Base-by-base conservation (phyloP, 1,284 basidiomycete species). In the Papiliotrema terrestris region DNA sequence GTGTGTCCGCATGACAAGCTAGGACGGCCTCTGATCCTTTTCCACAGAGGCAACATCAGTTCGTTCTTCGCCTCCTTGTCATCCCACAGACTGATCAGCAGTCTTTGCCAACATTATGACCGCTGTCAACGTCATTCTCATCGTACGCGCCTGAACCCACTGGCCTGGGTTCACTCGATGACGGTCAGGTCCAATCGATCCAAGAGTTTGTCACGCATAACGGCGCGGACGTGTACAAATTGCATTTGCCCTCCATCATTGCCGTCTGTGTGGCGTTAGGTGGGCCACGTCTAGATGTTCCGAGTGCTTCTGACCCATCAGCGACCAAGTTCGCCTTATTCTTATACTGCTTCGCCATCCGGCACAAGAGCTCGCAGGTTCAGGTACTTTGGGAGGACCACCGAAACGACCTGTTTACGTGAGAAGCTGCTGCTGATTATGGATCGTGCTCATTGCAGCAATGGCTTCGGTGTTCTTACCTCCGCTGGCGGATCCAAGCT, bases 351-450 rank as follows among this genome's bases (percentile, higher is more conserved):
- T 84, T 80, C 63, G 83, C 88, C 2, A 81, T 95, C 51, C 84
- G 89, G 41, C 82, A 82, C 41, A 84, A 84, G 59, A 91, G 88
- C 8, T 91, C 88, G 63, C 95, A 98, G 73, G 92, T 98, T 1
- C 84, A 86, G 52, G 86, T 97, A 4, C 82, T 98, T 23, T 98
- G 91, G 89, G 91, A 96, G 73, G 94, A 97, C 70, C 94, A 97
- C 66, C 80, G 91, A 58, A 95, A 95, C 65, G 92, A 95, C 68
- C 73, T 94, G 25, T 91, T 86, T 73, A 84, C 91, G 74, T 92
- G 56, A 63, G 71, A 59, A 4, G 8, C 8, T 13, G 13, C n/a
- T 22, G 15, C 35, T 32, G 8, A 42, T 15, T 14, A 19, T n/a
- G 20, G n/a, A 9, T 3, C 3, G 19, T 37, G 53, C 51, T 64